Base-by-base conservation (phyloP, 345 rosid genomes). In the Syzygium aqueum region DNA sequence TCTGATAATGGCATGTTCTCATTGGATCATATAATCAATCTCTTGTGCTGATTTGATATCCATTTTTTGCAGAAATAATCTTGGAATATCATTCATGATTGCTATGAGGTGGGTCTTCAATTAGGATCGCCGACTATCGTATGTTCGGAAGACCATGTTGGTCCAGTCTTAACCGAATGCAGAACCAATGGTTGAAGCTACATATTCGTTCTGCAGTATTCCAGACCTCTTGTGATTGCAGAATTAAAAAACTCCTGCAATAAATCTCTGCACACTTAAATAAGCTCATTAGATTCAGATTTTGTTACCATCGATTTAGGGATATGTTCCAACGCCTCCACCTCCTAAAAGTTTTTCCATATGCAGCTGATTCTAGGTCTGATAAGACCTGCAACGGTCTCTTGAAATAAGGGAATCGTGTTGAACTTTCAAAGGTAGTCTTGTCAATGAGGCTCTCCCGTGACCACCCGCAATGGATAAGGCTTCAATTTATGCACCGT, bases 41-140 rank as follows among this genome's bases (percentile, higher is more conserved):
- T 2, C 65, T 57, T 57, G 65, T 57, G 15, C 28, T 57, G 3
- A 57, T 57, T 57, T 13, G 1, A 25, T 14, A 56, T 56, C 2
- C 0, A 56, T 56, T 56, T 22, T 23, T 56, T 0, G 5, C 10
- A 22, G 61, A 56, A 56, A 23, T 56, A 57, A 57, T 57, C 28
- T 25, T 11, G 14, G 6, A 25, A 57, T 57, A 25, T 2, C 28
- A 25, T 57, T 13, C 14, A 57, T 10, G 28, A 11, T 25, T 57
- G 23, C 12, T 22, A 56, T 22, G 61, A 56, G 61, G 2, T 12
- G 3, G 1, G 13, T 23, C 61, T 56, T 56, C 61, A 56, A 56
- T 56, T 56, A 56, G 1, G 61, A 56, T 3, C 1, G 0, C 5
- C 1, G 0, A 56, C 1, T 1, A 23, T 56, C 0, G 1, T 56